Base-by-base conservation (phyloP, 1,284 basidiomycete species). In the Cryptococcus sp. region DNA sequence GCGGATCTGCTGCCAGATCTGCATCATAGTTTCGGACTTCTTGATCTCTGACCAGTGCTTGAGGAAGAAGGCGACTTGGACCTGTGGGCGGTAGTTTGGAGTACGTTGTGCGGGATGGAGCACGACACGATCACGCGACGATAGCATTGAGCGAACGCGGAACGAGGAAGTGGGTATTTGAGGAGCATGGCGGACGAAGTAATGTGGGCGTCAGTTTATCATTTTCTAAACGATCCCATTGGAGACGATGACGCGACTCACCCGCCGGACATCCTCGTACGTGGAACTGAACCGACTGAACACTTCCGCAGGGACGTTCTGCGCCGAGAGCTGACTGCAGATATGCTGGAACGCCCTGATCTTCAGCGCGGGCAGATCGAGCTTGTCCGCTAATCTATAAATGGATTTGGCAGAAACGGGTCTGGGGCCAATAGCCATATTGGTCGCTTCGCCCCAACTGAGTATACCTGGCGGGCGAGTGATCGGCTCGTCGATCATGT, bases 371-470 rank as follows among this genome's bases (percentile, higher is more conserved):
- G 68, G 73, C 11, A 79, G 56, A 50, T 76, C 76, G 35, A 79
- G 69, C 61, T 78, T 88, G 88, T 92, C 90, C 3, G 90, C 90
- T n/a, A 93, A 82, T 44, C 89, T 82, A 74, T 91, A 93, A n/a
- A 88, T 86, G 3, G 91, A 88, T 78, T 93, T 93, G 11, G 91
- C 90, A 22, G 88, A 90, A 68, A 90, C 90, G 0, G 91, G 91
- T n/a, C 83, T 80, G 0, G 89, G 88, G 42, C 84, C 81, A 16
- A 83, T 20, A 1, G 53, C 53, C 20, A 53, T 20, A 5, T 52
- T 59, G 17, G n/a, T 15, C 35, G 49, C 48, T 27, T 51, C 55
- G 22, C 52, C 45, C 5, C 46, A 41, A 39, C 38, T 48, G 10
- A 39, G 13, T 35, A 35, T 47, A 44, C 16, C 19, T 17, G 25